phyloP scores from a whole-genome alignment of 2,329 filamentous ascomycete species.

The Cladorrhinum sp. region DNA sequence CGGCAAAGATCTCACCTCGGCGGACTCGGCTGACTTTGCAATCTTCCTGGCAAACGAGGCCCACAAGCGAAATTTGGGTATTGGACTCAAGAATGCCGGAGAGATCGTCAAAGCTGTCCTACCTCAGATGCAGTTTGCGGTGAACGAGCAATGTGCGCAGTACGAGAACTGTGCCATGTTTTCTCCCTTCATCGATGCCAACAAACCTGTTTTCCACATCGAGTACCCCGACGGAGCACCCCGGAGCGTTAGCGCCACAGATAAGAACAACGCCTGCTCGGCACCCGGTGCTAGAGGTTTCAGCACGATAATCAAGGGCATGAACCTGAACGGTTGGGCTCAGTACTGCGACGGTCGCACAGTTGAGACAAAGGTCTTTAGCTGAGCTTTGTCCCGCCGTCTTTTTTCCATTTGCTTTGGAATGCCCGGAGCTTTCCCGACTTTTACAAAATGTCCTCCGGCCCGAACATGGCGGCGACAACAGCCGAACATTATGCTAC shows the following conservation, averaged over 20 bases:
- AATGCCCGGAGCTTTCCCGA: neutral
- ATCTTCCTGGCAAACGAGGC: conserved; percentile 58
- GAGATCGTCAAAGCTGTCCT: conserved; percentile 52
- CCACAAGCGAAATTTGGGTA: conserved; percentile 51
- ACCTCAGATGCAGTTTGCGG: conserved; percentile 57
- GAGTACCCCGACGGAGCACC: conserved; percentile 55
- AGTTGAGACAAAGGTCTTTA: conserved; percentile 9
- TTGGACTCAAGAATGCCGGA: conserved; percentile 68
- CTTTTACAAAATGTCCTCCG: neutral
- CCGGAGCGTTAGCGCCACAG: conserved; percentile 33
- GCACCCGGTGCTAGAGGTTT: conserved; percentile 48
- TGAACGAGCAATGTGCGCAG: conserved; percentile 68
- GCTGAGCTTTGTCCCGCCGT: neutral
- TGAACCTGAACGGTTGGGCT: conserved; percentile 62
- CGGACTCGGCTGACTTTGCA: conserved; percentile 58
- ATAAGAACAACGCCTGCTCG: conserved; percentile 44
- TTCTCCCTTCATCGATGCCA: conserved; percentile 53
- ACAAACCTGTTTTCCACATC: conserved; percentile 70
- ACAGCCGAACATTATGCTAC: neutral
- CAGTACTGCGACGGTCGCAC: conserved; percentile 48
- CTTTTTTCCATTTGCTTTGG: neutral
- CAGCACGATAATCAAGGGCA: conserved; percentile 64
- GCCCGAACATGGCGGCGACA: neutral
- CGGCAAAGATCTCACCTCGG: conserved; percentile 55
- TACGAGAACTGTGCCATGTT: conserved; percentile 54